Conservation (phyloP, 2,329 filamentous ascomycete genomes). For the Xylariales sp. region DNA sequence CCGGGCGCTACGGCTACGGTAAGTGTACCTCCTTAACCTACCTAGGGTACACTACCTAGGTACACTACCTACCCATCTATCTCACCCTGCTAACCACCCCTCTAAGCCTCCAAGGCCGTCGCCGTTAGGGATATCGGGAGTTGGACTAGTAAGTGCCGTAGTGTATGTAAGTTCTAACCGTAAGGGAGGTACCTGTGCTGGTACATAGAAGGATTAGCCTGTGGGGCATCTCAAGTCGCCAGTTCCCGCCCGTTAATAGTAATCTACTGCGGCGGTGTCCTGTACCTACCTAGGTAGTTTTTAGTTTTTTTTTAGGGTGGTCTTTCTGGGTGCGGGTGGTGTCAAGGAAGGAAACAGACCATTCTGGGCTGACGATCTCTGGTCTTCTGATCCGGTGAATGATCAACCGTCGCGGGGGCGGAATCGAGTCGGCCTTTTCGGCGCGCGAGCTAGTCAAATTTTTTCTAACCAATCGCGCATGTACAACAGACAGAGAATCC, state of each 20-base stretch:
- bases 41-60: neutral
- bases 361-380: constrained; percentile 25
- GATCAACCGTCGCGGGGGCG: neutral
- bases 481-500: too few species aligned
- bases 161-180: too few species aligned
- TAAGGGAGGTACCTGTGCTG: neutral
- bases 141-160: neutral
- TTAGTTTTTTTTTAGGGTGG: too few species aligned
- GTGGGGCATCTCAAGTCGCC: constrained; percentile 20
- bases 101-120: too few species aligned
- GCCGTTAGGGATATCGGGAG: neutral
- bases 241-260: constrained; percentile 9
- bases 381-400: constrained; percentile 5
- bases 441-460: constrained; percentile 1
- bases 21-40: neutral
- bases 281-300: neutral
- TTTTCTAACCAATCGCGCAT: neutral
- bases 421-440: constrained; percentile 15
- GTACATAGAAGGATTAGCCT: constrained; percentile 12
- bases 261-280: constrained; percentile 20
- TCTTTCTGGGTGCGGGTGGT: too few species aligned
- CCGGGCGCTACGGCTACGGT: neutral
- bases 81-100: too few species aligned
- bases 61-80: too few species aligned
- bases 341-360: neutral